Evolutionary conservation across 495 filamentous ascomycete species (phyloP).

Genomic region (Friedmanniomyces endolithicus): DNA sequence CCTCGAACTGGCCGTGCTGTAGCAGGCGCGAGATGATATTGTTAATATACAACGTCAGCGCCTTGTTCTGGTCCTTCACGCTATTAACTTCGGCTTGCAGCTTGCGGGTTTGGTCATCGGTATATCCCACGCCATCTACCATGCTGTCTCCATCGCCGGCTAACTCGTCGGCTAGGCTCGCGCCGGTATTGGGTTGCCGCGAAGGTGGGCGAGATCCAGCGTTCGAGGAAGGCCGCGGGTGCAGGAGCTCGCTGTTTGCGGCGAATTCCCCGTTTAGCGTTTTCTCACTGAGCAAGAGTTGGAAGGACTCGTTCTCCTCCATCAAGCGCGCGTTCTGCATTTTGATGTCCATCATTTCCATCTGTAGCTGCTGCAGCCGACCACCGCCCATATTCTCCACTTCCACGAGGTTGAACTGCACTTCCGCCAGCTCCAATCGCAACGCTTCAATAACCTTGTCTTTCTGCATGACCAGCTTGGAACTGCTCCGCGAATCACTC

Average conservation of each 20-base stretch:
- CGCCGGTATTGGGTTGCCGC: constrained; percentile 9
- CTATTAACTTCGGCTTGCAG: constrained; percentile 67
- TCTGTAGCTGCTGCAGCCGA: constrained; percentile 74
- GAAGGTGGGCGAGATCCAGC: constrained; percentile 21
- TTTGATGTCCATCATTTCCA: constrained; percentile 71
- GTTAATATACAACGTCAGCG: constrained; percentile 92
- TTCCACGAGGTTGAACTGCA: constrained; percentile 90
- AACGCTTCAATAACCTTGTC: constrained; percentile 91
- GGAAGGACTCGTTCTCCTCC: constrained; percentile 98
- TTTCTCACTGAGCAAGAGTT: constrained; percentile 82
- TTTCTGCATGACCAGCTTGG: constrained; percentile 80
- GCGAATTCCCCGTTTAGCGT: constrained; percentile 84
- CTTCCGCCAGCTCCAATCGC: constrained; percentile 80
- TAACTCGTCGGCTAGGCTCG: constrained; percentile 82
- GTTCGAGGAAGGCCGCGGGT: constrained; percentile 8
- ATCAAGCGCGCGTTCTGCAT: constrained; percentile 90
- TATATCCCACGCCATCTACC: constrained; percentile 31
- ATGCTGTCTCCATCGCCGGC: constrained; percentile 34
- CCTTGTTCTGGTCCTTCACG: constrained; percentile 92
- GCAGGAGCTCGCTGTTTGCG: constrained; percentile 65
- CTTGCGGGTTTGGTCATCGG: constrained; percentile 47
- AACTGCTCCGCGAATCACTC: constrained; percentile 72
- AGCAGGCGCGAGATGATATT: constrained; percentile 91
- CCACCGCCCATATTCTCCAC: constrained; percentile 84
- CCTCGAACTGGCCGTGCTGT: constrained; percentile 87